Conservation (phyloP, 495 filamentous ascomycete genomes). For the Penicilliopsis zonata region DNA sequence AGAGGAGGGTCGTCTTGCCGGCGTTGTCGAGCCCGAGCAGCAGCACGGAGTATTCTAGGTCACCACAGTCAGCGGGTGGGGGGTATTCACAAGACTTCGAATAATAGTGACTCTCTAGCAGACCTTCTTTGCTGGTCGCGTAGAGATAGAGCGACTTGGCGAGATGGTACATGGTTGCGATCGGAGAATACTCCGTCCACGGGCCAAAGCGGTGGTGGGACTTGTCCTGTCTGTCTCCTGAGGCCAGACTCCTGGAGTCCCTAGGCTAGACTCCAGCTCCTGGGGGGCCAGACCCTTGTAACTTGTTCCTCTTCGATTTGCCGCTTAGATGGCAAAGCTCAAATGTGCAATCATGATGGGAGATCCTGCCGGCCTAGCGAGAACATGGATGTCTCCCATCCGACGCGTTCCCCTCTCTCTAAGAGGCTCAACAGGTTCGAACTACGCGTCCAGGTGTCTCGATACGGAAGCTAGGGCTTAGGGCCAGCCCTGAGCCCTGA, state of each 20-base stretch:
- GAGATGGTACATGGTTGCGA: conserved; percentile 79
- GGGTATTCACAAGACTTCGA: neutral
- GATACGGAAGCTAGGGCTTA: conserved; percentile 21
- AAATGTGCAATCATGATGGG: no score
- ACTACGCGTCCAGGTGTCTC: conserved; percentile 16
- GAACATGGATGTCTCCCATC: no score
- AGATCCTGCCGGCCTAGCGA: no score
- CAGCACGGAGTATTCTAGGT: conserved; percentile 86
- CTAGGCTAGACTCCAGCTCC: no score
- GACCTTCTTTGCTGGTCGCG: conserved; percentile 91
- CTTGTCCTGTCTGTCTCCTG: conserved; percentile 2
- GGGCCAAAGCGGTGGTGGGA: neutral
- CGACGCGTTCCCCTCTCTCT: no score
- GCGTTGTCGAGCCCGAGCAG: conserved; percentile 96
- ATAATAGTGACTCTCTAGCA: conserved; percentile 4
- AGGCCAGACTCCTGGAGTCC: conserved; percentile 6
- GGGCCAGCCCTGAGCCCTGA: conserved; percentile 16
- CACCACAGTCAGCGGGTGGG: neutral
- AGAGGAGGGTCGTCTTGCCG: conserved; percentile 96
- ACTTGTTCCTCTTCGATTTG: no score
- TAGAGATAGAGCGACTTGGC: conserved; percentile 89
- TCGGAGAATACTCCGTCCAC: conserved; percentile 2
- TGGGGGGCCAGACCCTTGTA: no score
- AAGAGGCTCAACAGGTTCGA: conserved; percentile 1
- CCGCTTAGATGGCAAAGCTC: no score